These are phyloP conservation scores for Triglochin maritima DNA, from an alignment of 106 monocot species.

Conservation along the genomic window DNA sequence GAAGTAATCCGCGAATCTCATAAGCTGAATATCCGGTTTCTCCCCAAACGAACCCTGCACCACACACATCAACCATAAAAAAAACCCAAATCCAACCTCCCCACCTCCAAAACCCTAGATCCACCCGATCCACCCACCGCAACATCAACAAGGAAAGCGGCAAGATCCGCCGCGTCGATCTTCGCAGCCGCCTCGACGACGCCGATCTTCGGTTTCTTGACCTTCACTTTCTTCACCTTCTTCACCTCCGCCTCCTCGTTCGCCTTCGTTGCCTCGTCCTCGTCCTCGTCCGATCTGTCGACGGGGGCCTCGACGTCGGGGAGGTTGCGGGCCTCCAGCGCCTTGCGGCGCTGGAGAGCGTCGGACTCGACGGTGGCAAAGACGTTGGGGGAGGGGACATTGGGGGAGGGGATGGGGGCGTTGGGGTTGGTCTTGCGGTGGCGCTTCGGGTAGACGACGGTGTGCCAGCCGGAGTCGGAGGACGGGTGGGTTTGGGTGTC, in stretches of 20 bases:
- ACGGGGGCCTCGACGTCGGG: not conserved
- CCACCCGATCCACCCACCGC: conserved; percentile 28
- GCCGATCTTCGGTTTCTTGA: conserved; percentile 85
- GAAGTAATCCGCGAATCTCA: conserved; percentile 93
- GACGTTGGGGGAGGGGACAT: conserved; percentile 23
- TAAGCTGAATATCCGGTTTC: conserved; percentile 78
- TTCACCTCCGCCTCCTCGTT: conserved; percentile 26
- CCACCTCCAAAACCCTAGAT: not conserved
- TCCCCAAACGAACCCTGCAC: conserved; percentile 65
- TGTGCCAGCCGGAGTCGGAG: conserved; percentile 81
- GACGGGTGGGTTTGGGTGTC: conserved; percentile 11
- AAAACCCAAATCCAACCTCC: not conserved
- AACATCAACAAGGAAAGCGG: conserved; percentile 53
- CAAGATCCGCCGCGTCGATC: conserved; percentile 63
- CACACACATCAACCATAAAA: not conserved
- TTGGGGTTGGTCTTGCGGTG: conserved; percentile 30
- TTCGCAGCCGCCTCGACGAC: conserved; percentile 80
- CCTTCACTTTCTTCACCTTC: conserved; percentile 70
- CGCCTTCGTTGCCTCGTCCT: conserved; percentile 10
- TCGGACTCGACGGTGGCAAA: conserved; percentile 77
- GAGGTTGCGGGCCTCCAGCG: conserved; percentile 25
- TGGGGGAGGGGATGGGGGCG: not conserved
- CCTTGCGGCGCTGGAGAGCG: conserved; percentile 58
- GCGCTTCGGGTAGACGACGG: conserved; percentile 46
- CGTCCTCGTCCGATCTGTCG: conserved; percentile 30